Evolutionary conservation across 2,329 filamentous ascomycete genomes (phyloP), one percentile per base, ranked within the genome.

Genomic region (Pseudocercospora ulei): DNA sequence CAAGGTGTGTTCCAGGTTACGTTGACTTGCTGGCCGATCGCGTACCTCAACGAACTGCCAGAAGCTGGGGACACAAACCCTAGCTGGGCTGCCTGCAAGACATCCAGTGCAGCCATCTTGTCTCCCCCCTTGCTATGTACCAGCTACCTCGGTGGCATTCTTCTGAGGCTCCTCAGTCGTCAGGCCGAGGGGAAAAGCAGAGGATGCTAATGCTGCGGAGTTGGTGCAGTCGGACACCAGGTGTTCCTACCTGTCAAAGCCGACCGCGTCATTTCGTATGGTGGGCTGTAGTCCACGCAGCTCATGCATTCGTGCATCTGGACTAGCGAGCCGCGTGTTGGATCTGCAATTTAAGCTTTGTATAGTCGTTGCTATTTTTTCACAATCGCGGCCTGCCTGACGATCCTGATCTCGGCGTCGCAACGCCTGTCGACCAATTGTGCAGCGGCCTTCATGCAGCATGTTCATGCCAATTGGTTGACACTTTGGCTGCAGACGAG

Each of bases 1-100:
- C 33, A 46, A 8, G 46, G 46, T 22, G 43, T 44, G 27, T 26
- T 44, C 46, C 46, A 49, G 13, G 31, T 35, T 7, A 49, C 41
- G 25, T 38, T 39, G 13, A 49, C 35, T 11, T 28, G 31, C 23
- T 44, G 28, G 9, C 42, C 37, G 8, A 25, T 19, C 14, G 39
- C 31, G 20, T 40, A 41, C 9, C 23, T 28, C 16, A 28, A 11
- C 24, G n/a, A 16, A 28, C 28, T 12, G 7, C 30, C 36, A 7
- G 13, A 11, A 13, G 13, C 16, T 9, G 42, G 35, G 13, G 42
- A 37, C 7, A 40, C 18, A 11, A 45, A 45, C 17, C 16, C 27
- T 24, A 45, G 29, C 14, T 45, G 27, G 14, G 42, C 33, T 26
- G 42, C 38, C 25, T 38, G 33, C 27, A 45, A 28, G 34, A 41